Conservation (phyloP, 2,329 filamentous ascomycete species). For the Colletotrichum sp. region DNA sequence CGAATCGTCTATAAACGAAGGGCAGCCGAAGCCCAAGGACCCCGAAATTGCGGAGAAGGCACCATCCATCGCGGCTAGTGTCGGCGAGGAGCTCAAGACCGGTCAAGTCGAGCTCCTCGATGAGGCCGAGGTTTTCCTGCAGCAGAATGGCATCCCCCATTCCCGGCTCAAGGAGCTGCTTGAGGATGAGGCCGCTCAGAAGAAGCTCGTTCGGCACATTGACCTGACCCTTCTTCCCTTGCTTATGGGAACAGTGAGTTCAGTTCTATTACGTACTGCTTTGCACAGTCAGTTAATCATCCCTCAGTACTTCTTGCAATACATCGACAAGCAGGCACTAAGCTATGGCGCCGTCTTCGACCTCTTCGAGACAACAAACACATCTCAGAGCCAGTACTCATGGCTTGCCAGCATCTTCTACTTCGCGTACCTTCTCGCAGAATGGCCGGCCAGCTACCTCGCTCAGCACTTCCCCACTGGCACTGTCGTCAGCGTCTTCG, state of each 20-base stretch:
- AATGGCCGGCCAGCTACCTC: slow-evolving; percentile 26
- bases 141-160: slow-evolving; percentile 49
- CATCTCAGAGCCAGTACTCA: slow-evolving; percentile 35
- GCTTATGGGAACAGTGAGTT: slow-evolving; percentile 21
- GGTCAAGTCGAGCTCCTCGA: slow-evolving; percentile 40
- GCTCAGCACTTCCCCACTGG: slow-evolving; percentile 20
- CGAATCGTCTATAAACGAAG: background rate
- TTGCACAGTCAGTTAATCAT: background rate
- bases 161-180: slow-evolving; percentile 48
- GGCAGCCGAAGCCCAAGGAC: background rate
- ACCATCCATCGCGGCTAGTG: background rate
- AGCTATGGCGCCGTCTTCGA: slow-evolving; percentile 24
- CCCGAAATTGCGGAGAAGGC: slow-evolving; percentile 11
- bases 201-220: slow-evolving; percentile 7
- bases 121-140: slow-evolving; percentile 52
- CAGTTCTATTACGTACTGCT: fast-evolving
- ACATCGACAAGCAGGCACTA: slow-evolving; percentile 37
- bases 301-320: slow-evolving; percentile 5
- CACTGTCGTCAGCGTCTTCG: slow-evolving; percentile 22
- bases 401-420: slow-evolving; percentile 36
- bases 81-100: background rate
- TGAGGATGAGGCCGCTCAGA: slow-evolving; percentile 37
- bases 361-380: slow-evolving; percentile 30
- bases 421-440: slow-evolving; percentile 31
- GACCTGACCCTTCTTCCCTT: slow-evolving; percentile 3